These are phyloP conservation scores for Penicillium italicum DNA, from an alignment of 2,329 filamentous ascomycete genomes.

Conservation along the genomic window DNA sequence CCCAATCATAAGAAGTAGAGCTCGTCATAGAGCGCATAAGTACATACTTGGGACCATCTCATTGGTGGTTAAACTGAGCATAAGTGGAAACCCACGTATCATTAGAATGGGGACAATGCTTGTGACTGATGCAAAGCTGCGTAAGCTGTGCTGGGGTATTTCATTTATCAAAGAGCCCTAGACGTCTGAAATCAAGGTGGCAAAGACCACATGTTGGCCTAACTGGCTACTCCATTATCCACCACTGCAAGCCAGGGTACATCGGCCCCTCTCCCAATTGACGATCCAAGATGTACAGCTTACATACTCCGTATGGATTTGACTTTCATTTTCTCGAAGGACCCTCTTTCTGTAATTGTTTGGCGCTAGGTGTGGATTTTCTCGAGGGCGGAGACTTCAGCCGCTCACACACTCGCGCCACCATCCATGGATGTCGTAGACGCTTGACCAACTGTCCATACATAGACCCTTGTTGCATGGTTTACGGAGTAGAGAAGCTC, in stretches of 20 bases:
- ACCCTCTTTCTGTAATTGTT: not conserved
- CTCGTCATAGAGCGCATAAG: not conserved
- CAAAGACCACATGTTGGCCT: conserved; percentile 4
- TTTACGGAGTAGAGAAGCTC: not conserved
- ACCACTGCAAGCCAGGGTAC: not conserved
- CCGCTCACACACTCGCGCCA: not conserved
- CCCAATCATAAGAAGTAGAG: too few species aligned
- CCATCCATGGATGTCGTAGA: too few species aligned
- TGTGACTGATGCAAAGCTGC: conserved; percentile 2
- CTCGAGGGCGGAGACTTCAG: conserved; percentile 1
- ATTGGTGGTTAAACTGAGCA: not conserved
- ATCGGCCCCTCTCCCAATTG: not conserved
- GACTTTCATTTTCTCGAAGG: not conserved
- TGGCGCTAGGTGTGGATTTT: too few species aligned
- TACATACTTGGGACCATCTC: not conserved
- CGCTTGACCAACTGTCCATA: not conserved
- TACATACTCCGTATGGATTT: not conserved
- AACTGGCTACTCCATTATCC: conserved; percentile 5
- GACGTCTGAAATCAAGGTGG: conserved; percentile 9
- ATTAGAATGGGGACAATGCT: not conserved
- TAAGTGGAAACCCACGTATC: not conserved
- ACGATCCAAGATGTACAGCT: not conserved
- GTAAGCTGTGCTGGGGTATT: conserved; percentile 1
- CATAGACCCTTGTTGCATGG: too few species aligned
- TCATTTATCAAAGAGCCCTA: not conserved